Base-by-base conservation (phyloP, 2,329 filamentous ascomycete genomes). In the Piedraia hortae region DNA sequence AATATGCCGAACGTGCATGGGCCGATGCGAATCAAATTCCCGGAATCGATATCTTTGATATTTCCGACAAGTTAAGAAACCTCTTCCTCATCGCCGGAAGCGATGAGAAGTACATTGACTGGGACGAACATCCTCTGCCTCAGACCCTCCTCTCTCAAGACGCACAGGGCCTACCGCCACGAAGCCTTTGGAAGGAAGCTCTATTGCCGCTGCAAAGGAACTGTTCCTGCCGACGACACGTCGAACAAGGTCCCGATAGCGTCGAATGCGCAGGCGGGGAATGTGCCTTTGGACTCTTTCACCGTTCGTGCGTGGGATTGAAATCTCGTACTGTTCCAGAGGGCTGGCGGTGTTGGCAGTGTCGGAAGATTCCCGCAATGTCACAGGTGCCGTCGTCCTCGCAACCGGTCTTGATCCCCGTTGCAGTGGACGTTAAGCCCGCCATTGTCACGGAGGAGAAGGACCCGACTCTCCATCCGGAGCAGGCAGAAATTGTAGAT, bases 251-350 rank as follows among this genome's bases (percentile, higher is more conserved):
- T n/a, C n/a, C n/a, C n/a, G n/a, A n/a, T n/a, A n/a, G n/a, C 8
- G 24, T 26, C 16, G 14, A 13, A 6, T 26, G 24, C 12, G 21
- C 24, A 5, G 15, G 15, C 16, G 9, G 10, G 5, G n/a, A 20
- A 4, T 26, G 24, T 12, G 8, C n/a, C 6, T 18, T 24, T 6
- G 12, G 10, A 7, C 14, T 14, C n/a, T 26, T 26, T 19, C 26
- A 28, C 16, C 20, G 24, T 12, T n/a, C 18, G 10, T 28, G 26
- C 12, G 26, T 18, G n/a, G 26, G 26, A 5, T 14, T 27, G 10
- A 11, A 5, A 6, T 15, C 12, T 6, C 20, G 20, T 4, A 10
- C 11, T 6, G 11, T 10, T 4, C 10, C 24, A 8, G 12, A 16
- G 3, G 18, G 16, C n/a, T 28, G 26, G 26, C 23, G 18, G 6